Evolutionary conservation across 2,329 filamentous ascomycete genomes (phyloP).

Genomic region (Scytalidium lignicola): DNA sequence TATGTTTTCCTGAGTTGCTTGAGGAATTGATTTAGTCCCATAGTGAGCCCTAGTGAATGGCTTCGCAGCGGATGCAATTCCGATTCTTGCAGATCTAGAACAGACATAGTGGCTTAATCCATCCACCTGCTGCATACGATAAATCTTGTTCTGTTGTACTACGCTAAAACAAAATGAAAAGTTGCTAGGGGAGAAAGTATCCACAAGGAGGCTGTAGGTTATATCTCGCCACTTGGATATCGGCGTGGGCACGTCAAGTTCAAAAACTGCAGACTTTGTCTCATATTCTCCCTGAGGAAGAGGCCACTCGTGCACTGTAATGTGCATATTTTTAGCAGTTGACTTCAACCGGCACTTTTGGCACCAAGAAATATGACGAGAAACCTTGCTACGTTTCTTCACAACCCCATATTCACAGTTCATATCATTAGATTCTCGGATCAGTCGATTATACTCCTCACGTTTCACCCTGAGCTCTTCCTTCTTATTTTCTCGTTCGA

Average conservation of each 20-base stretch:
- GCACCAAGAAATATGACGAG: constrained; percentile 23
- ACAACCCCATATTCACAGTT: constrained; percentile 2
- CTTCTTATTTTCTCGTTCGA: constrained; percentile 24
- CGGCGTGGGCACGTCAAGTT: constrained; percentile 37
- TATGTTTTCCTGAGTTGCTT: constrained; percentile 29
- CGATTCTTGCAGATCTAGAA: constrained; percentile 5
- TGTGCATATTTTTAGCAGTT: constrained; percentile 34
- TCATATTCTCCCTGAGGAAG: constrained; percentile 31
- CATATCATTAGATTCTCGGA: constrained; percentile 4
- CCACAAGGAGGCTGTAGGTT: constrained; percentile 35
- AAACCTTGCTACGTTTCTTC: background rate
- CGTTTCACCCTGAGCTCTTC: constrained; percentile 28
- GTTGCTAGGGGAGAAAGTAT: constrained; percentile 30
- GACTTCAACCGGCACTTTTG: constrained; percentile 29
- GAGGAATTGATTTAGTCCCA: constrained; percentile 15
- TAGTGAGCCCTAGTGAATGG: constrained; percentile 28
- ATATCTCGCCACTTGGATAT: constrained; percentile 45
- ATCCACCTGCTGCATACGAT: constrained; percentile 4
- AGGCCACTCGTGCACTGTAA: constrained; percentile 52
- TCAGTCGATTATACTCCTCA: constrained; percentile 25
- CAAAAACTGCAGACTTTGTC: constrained; percentile 46
- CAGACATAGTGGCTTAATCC: constrained; percentile 5
- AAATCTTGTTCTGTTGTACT: background rate
- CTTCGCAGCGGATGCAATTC: constrained; percentile 14
- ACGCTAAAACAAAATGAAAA: background rate